A percentile compares a stretch with the other conserved stretches of the same genome.
Conservation (phyloP, 148 eudicot species). For the Pharnaceum exiguum region DNA sequence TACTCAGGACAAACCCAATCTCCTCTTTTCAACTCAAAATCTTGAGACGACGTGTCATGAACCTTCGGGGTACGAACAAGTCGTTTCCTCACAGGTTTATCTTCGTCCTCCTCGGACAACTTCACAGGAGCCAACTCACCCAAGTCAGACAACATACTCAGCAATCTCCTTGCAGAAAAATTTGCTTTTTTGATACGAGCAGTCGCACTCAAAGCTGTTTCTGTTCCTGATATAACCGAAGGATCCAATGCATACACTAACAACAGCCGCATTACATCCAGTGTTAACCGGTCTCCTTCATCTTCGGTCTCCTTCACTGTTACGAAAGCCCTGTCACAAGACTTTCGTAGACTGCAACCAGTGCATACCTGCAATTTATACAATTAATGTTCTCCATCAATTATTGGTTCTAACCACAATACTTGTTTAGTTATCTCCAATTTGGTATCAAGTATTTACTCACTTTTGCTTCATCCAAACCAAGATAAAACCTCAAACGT, state of each 20-base stretch:
- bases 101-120: slow-evolving; percentile 21
- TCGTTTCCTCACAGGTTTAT: slow-evolving; percentile 30
- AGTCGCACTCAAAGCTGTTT: too few species aligned
- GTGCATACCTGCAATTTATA: slow-evolving; percentile 61
- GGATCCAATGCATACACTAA: slow-evolving; percentile 70
- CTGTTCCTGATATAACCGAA: slow-evolving; percentile 37
- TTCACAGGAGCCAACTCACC: slow-evolving; percentile 45
- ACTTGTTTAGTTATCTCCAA: too few species aligned
- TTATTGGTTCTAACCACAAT: too few species aligned
- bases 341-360: slow-evolving; percentile 61
- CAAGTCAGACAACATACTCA: slow-evolving; percentile 52
- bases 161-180: slow-evolving; percentile 64
- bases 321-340: slow-evolving; percentile 86
- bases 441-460: slow-evolving; percentile 27
- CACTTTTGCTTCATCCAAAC: slow-evolving; percentile 79
- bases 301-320: slow-evolving; percentile 52
- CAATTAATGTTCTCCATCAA: not conserved
- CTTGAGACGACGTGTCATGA: slow-evolving; percentile 14
- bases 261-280: slow-evolving; percentile 85
- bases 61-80: slow-evolving; percentile 4
- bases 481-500: slow-evolving; percentile 63
- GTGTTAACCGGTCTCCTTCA: slow-evolving; percentile 66
- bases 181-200: slow-evolving; percentile 43
- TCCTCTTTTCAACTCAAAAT: slow-evolving; percentile 40
- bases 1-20: slow-evolving; percentile 68